phyloP scores from a whole-genome alignment of 2,329 filamentous ascomycete genomes.

The Polychaeton citri region DNA sequence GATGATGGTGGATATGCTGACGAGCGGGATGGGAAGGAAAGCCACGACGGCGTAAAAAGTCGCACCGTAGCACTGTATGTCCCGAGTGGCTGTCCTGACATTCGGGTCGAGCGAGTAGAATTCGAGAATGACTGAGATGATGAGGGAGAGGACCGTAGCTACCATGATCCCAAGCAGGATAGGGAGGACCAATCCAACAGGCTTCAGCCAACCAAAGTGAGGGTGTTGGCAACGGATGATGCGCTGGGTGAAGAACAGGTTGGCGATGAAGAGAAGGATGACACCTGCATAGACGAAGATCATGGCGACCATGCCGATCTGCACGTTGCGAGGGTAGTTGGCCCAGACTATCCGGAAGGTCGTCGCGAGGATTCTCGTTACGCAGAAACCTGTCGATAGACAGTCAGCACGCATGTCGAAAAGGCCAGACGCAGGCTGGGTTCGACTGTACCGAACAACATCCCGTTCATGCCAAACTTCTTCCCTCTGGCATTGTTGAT shows the following conservation, averaged over 20 bases:
- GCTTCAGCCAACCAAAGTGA: slow-evolving; percentile 51
- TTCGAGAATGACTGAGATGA: slow-evolving; percentile 48
- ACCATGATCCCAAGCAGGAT: slow-evolving; percentile 46
- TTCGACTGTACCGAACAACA: slow-evolving; percentile 34
- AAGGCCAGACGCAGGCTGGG: slow-evolving; percentile 43
- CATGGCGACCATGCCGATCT: slow-evolving; percentile 43
- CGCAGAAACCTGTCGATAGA: slow-evolving; percentile 39
- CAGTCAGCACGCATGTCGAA: slow-evolving; percentile 40
- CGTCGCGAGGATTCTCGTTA: slow-evolving; percentile 34
- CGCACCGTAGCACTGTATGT: slow-evolving; percentile 49
- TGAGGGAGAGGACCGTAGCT: slow-evolving; percentile 50
- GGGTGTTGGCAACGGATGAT: slow-evolving; percentile 63
- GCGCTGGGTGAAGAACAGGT: slow-evolving; percentile 64
- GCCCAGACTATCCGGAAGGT: slow-evolving; percentile 46
- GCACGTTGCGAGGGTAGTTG: slow-evolving; percentile 26
- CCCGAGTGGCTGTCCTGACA: slow-evolving; percentile 40
- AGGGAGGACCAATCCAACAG: slow-evolving; percentile 41
- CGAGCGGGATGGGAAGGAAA: slow-evolving; percentile 51
- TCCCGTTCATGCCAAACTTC: slow-evolving; percentile 47
- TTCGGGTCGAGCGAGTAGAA: slow-evolving; percentile 50
- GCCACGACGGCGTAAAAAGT: slow-evolving; percentile 52
- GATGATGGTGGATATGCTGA: slow-evolving; percentile 34
- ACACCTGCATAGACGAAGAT: slow-evolving; percentile 64
- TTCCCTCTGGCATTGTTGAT: slow-evolving; percentile 38
- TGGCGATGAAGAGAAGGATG: slow-evolving; percentile 62